phyloP scores from a whole-genome alignment of 2,329 filamentous ascomycete genomes.

The Fusarium aywerte region DNA sequence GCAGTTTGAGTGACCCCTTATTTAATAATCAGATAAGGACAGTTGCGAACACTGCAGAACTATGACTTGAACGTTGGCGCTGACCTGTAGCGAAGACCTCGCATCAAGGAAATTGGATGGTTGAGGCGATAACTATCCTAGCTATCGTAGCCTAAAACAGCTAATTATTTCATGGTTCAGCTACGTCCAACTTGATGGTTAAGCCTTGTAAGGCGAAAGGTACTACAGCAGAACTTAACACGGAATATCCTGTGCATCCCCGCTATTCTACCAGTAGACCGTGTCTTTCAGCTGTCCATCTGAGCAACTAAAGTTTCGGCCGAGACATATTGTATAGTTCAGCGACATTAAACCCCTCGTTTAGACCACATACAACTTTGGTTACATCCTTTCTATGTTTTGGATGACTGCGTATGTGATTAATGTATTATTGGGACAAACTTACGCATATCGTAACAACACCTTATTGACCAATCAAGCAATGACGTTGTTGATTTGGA shows the following conservation, averaged over 20 bases:
- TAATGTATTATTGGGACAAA: no score
- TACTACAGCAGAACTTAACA: neutral
- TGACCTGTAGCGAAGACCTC: neutral
- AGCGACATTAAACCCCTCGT: neutral
- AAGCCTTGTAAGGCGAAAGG: neutral
- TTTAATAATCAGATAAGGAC: no score
- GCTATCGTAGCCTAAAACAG: neutral
- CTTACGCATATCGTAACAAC: neutral
- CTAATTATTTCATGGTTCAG: neutral
- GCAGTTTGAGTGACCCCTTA: no score
- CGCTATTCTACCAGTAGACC: neutral
- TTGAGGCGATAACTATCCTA: neutral
- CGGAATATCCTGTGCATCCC: neutral
- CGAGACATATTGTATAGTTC: neutral
- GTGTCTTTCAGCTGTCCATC: neutral
- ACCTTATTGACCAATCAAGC: neutral
- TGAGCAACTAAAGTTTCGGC: neutral
- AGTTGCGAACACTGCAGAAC: neutral
- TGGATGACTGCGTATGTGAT: accelerated
- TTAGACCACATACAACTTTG: neutral
- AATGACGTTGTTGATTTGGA: neutral
- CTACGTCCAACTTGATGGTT: neutral
- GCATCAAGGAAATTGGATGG: neutral
- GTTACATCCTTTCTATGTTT: neutral
- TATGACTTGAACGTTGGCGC: no score